Evolutionary conservation across 805 yeast genomes (phyloP).

Genomic region (Ogataea pini): DNA sequence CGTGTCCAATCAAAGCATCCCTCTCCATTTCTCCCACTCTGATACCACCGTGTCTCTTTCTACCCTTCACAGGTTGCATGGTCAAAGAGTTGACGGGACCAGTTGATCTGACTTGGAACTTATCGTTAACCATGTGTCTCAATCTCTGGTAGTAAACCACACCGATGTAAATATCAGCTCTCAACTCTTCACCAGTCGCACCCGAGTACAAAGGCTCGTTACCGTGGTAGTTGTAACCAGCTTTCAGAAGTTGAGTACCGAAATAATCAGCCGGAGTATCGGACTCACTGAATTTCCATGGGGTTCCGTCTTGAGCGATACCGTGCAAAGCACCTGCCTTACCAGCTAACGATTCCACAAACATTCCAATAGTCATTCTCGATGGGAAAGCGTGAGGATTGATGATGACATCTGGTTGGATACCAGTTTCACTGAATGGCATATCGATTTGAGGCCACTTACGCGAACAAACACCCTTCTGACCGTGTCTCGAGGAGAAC

Average conservation of each 20-base stretch:
- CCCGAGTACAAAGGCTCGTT: constrained; percentile 99
- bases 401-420: constrained; percentile 95
- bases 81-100: constrained; percentile 97
- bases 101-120: constrained; percentile 98
- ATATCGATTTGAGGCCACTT: constrained; percentile 96
- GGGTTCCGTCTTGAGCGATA: constrained; percentile 95
- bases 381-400: constrained; percentile 99
- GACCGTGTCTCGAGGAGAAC: constrained; percentile 97
- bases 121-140: constrained; percentile 99
- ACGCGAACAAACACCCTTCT: constrained; percentile 97
- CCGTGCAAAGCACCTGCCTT: constrained; percentile 98
- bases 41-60: constrained; percentile 98
- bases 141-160: constrained; percentile 97
- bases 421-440: constrained; percentile 97
- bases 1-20: constrained; percentile 98
- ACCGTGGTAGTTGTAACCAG: constrained; percentile 97
- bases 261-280: constrained; percentile 98
- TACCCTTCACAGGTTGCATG: constrained; percentile 99
- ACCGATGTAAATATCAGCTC: constrained; percentile 95
- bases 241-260: constrained; percentile 83
- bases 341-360: constrained; percentile 97
- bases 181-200: constrained; percentile 94
- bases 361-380: constrained; percentile 99
- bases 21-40: constrained; percentile 99
- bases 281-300: constrained; percentile 88